These are phyloP conservation scores for Tuber aestivum DNA, from an alignment of 495 filamentous ascomycete genomes.

Conservation along the genomic window DNA sequence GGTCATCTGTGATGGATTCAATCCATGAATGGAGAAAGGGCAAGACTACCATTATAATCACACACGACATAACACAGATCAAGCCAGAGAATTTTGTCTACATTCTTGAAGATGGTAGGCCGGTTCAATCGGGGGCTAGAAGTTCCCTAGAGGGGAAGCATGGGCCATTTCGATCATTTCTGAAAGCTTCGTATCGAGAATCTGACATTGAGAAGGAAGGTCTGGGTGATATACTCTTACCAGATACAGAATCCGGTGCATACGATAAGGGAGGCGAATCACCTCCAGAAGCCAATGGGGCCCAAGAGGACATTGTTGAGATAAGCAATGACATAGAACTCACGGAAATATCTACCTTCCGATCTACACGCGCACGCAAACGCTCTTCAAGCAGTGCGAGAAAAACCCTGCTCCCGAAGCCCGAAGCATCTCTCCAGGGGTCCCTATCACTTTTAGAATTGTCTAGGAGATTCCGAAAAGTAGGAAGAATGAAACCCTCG, in stretches of 20 bases:
- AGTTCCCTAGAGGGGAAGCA: conserved; percentile 46
- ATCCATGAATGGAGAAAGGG: conserved; percentile 67
- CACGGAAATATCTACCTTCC: background rate
- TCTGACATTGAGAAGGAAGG: conserved; percentile 5
- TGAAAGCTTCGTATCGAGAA: conserved; percentile 22
- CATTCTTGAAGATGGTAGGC: conserved; percentile 63
- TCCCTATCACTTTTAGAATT: background rate
- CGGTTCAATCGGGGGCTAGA: conserved; percentile 63
- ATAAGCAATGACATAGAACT: background rate
- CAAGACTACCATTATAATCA: conserved; percentile 86
- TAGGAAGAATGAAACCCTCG: conserved; percentile 37
- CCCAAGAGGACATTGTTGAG: conserved; percentile 18
- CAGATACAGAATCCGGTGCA: background rate
- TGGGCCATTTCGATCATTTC: conserved; percentile 29
- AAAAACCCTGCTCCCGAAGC: conserved; percentile 16
- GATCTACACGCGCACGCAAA: background rate
- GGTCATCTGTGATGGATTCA: conserved; percentile 62
- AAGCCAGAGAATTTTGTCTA: conserved; percentile 69
- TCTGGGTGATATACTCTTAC: conserved; percentile 4
- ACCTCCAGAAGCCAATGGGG: conserved; percentile 16
- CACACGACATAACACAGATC: conserved; percentile 83
- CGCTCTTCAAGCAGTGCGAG: background rate
- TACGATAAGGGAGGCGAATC: background rate
- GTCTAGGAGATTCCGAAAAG: background rate
- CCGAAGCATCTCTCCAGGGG: background rate